Evolutionary conservation across 2,329 filamentous ascomycete species (phyloP).

Genomic region (Polytolypa hystricis): DNA sequence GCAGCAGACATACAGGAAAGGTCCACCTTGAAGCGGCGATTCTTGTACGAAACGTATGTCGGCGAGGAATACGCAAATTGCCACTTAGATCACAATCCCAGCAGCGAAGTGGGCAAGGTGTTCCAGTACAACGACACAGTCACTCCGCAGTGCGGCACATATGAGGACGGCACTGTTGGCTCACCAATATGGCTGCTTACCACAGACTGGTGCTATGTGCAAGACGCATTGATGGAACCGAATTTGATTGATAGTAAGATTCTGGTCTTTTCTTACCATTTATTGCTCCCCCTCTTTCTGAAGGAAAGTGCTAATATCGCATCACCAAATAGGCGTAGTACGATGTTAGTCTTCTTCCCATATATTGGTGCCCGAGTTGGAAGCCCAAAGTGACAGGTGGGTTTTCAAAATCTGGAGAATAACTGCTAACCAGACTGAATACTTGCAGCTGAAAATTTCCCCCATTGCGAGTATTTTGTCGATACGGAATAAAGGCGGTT

Average conservation of each 20-base stretch:
- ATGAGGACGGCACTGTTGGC: background rate
- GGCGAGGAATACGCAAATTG: background rate
- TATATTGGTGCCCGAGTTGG: background rate
- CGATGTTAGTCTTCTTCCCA: background rate
- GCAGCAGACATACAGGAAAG: background rate
- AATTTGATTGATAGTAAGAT: background rate
- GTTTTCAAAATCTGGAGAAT: background rate
- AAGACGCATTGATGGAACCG: background rate
- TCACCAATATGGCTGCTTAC: background rate
- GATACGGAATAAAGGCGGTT: background rate
- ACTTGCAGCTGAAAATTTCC: background rate
- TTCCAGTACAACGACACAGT: background rate
- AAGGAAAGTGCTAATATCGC: background rate
- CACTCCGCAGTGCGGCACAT: background rate
- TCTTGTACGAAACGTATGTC: background rate
- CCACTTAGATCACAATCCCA: background rate
- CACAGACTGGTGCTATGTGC: conserved; percentile 1
- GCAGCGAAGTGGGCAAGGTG: background rate
- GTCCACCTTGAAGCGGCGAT: background rate
- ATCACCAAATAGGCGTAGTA: background rate
- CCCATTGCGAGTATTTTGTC: background rate
- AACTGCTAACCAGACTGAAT: background rate
- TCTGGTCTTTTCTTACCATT: background rate
- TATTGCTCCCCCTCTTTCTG: background rate
- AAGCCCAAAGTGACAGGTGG: too few species aligned